phyloP scores from a whole-genome alignment of 805 yeast species.

The Saturnispora quitensis region DNA sequence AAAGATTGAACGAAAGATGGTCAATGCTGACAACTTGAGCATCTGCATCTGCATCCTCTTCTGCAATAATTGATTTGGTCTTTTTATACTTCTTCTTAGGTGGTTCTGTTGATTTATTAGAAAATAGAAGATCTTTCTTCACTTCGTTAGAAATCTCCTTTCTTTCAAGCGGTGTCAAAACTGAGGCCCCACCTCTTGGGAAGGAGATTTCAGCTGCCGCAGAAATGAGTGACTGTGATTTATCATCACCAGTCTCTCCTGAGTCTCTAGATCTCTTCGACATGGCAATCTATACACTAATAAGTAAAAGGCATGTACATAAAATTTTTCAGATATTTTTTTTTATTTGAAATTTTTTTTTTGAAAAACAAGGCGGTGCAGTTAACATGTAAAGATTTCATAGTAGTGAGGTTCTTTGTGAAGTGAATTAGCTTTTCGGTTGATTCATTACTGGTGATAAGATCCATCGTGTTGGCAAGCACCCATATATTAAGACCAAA shows the following conservation, averaged over 20 bases:
- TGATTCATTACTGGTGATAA: neutral
- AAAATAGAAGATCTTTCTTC: conserved; percentile 70
- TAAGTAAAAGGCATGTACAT: neutral
- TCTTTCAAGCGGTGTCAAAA: conserved; percentile 79
- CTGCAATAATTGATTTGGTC: conserved; percentile 22
- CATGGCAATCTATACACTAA: neutral
- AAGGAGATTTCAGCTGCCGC: conserved; percentile 47
- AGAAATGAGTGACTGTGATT: conserved; percentile 22
- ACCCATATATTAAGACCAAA: neutral
- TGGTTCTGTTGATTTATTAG: conserved; percentile 23
- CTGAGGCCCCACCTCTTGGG: conserved; percentile 94
- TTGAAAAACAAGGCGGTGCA: neutral
- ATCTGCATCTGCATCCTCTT: conserved; percentile 19
- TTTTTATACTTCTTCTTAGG: conserved; percentile 23
- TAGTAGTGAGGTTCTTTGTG: neutral
- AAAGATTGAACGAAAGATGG: conserved; percentile 48
- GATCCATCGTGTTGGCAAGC: neutral
- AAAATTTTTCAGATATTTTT: neutral
- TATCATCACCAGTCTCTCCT: conserved; percentile 21
- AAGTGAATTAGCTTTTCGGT: neutral
- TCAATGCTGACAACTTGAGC: conserved; percentile 40
- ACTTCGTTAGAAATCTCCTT: conserved; percentile 92
- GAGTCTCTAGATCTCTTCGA: conserved; percentile 44
- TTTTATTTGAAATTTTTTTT: neutral
- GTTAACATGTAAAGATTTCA: neutral